Conservation (phyloP, 1,139 yeast species). For the Hyphopichia buzzinii region DNA sequence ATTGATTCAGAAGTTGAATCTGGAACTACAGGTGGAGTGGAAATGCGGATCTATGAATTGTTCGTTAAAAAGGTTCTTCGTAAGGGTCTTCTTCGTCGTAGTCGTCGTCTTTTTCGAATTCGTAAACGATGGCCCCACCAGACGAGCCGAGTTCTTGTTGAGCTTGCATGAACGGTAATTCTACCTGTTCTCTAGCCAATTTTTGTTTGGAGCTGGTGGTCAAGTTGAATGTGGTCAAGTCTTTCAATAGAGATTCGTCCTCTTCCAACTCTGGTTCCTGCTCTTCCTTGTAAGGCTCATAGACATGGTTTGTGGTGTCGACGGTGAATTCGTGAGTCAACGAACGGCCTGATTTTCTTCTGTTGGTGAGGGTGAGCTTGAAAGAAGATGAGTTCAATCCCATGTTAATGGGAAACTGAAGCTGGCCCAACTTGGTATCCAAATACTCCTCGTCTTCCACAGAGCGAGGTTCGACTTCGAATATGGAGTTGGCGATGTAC, state of each 20-base stretch:
- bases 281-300: constrained; percentile 35
- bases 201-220: constrained; percentile 73
- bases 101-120: constrained; percentile 81
- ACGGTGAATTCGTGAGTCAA: constrained; percentile 54
- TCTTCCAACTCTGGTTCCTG: constrained; percentile 23
- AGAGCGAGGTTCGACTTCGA: constrained; percentile 53
- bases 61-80: constrained; percentile 79
- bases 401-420: constrained; percentile 46
- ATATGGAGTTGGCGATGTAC: constrained; percentile 70
- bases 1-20: too few species aligned
- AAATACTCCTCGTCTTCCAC: constrained; percentile 48
- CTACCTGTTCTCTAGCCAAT: constrained; percentile 78
- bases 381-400: constrained; percentile 48
- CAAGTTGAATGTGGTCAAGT: constrained; percentile 83
- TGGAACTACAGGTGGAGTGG: too few species aligned
- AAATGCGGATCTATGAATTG: not conserved
- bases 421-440: constrained; percentile 37
- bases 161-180: constrained; percentile 85
- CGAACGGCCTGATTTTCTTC: constrained; percentile 85
- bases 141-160: constrained; percentile 70
- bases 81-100: constrained; percentile 97
- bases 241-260: constrained; percentile 54
- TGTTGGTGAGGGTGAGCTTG: constrained; percentile 54
- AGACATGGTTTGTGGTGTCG: constrained; percentile 50
- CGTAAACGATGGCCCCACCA: constrained; percentile 90